Conservation (phyloP, 176 grass and related monocot species). For the Carex kokanica region DNA sequence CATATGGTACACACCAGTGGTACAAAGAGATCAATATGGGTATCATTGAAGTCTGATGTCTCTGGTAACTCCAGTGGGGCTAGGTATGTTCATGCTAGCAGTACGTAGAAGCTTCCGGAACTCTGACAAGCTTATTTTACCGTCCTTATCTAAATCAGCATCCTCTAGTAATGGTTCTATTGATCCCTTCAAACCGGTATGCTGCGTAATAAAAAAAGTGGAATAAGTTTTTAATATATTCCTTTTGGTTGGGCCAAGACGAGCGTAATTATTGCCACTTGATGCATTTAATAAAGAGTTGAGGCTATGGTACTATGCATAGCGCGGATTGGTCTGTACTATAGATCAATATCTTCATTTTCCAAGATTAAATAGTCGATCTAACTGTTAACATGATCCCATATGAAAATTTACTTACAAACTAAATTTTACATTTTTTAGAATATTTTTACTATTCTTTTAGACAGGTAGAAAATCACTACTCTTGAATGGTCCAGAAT, state of each 20-base stretch:
- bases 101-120: slow-evolving; percentile 81
- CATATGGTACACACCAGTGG: neutral
- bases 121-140: slow-evolving; percentile 80
- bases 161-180: slow-evolving; percentile 81
- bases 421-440: no score
- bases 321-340: no score
- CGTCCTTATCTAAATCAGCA: slow-evolving; percentile 82
- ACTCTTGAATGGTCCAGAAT: no score
- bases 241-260: neutral
- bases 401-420: no score
- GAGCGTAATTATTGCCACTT: neutral
- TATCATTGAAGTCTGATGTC: slow-evolving; percentile 21
- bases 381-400: no score
- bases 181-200: slow-evolving; percentile 74
- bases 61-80: slow-evolving; percentile 47
- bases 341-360: no score
- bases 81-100: slow-evolving; percentile 91
- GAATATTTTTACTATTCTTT: no score
- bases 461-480: no score
- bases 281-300: neutral
- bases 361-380: no score
- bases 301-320: no score
- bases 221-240: neutral
- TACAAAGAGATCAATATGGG: neutral
- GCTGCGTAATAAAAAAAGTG: slow-evolving; percentile 36